phyloP scores from a whole-genome alignment of 1,139 yeast species.

The Diutina neorugosa region DNA sequence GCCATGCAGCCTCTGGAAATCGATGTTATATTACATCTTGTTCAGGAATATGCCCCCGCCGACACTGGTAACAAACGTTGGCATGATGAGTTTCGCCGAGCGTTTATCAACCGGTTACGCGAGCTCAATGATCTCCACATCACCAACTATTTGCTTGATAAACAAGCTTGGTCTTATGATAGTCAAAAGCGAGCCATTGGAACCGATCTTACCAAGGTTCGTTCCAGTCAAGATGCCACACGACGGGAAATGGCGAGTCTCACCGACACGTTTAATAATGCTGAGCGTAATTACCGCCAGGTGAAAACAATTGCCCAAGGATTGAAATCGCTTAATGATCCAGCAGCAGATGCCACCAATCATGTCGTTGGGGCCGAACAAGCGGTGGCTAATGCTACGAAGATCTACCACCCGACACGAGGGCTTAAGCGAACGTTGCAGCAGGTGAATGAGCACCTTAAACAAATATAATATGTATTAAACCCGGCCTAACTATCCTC shows the following conservation, averaged over 20 bases:
- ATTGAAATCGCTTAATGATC: neutral
- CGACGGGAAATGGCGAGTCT: neutral
- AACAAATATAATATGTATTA: neutral
- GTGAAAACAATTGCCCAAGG: neutral
- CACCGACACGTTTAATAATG: neutral
- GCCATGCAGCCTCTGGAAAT: neutral
- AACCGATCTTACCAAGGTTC: neutral
- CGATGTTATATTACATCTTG: neutral
- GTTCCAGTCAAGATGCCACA: neutral
- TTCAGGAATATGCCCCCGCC: neutral
- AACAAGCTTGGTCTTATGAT: neutral
- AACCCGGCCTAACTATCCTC: constrained; percentile 26
- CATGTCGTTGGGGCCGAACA: neutral
- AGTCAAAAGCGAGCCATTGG: neutral
- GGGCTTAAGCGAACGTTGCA: neutral
- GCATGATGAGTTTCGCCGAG: neutral
- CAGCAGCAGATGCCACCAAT: neutral
- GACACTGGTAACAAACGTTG: neutral
- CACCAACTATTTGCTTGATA: neutral
- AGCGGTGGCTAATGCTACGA: neutral
- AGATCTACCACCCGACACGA: neutral
- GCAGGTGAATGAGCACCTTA: neutral
- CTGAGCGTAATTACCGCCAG: neutral
- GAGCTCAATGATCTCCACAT: neutral
- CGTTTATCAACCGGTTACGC: neutral